Conservation (phyloP, 2,329 filamentous ascomycete species). For the Alternaria atra region DNA sequence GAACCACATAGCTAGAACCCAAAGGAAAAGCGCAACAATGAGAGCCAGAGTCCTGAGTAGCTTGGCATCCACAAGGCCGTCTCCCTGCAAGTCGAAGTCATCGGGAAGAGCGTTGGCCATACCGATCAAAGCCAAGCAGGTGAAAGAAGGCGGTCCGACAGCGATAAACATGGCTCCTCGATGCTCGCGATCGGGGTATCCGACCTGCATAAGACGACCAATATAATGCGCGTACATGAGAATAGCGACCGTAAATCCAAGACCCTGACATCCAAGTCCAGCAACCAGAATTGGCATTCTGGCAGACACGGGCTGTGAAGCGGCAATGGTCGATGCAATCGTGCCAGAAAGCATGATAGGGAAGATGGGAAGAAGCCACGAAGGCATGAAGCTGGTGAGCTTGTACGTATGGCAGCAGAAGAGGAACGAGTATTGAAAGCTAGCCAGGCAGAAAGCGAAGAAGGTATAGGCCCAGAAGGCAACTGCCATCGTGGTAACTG, state of each 20-base stretch:
- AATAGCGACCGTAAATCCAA: conserved; percentile 73
- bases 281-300: conserved; percentile 71
- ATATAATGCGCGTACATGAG: conserved; percentile 80
- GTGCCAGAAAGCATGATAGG: conserved; percentile 78
- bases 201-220: conserved; percentile 73
- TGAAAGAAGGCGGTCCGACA: conserved; percentile 78
- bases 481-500: conserved; percentile 51
- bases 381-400: conserved; percentile 75
- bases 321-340: conserved; percentile 71
- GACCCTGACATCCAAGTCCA: conserved; percentile 73
- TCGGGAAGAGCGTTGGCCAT: conserved; percentile 66
- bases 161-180: conserved; percentile 78
- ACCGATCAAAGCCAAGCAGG: conserved; percentile 73
- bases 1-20: conserved; percentile 69
- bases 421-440: conserved; percentile 68
- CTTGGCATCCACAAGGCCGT: conserved; percentile 56
- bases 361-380: conserved; percentile 78
- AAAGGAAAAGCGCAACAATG: conserved; percentile 66
- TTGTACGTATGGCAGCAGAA: conserved; percentile 68
- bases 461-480: conserved; percentile 58
- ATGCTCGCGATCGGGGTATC: conserved; percentile 70
- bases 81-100: conserved; percentile 59
- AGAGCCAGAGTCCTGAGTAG: conserved; percentile 59
- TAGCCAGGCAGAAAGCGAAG: conserved; percentile 51
- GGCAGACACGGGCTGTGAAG: conserved; percentile 65